Evolutionary conservation across 805 yeast genomes (phyloP).

Genomic region (Yamadazyma olivae): DNA sequence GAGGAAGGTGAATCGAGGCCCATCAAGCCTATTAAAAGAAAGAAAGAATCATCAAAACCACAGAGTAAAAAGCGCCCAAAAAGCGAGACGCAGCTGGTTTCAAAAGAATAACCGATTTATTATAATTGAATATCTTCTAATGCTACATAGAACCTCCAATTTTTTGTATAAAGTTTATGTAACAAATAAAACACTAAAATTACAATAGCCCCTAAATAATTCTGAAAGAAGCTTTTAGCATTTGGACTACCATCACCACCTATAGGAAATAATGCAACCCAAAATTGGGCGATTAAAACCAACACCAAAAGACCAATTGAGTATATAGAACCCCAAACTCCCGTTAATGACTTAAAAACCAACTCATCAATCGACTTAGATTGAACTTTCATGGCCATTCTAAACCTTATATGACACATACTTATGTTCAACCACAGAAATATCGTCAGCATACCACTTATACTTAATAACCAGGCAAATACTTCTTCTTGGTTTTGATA

Average conservation of each 20-base stretch:
- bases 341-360: conserved; percentile 30
- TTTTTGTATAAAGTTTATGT: conserved; percentile 36
- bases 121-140: background rate
- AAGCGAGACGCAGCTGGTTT: background rate
- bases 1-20: conserved; percentile 74
- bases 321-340: conserved; percentile 34
- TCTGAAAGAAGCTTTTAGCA: conserved; percentile 34
- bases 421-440: conserved; percentile 42
- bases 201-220: conserved; percentile 32
- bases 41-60: background rate
- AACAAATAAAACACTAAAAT: conserved; percentile 31
- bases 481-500: conserved; percentile 27
- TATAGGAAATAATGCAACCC: conserved; percentile 39
- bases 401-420: conserved; percentile 38
- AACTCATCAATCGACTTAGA: conserved; percentile 30
- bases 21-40: conserved; percentile 42
- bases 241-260: conserved; percentile 25
- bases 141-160: conserved; percentile 24
- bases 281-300: conserved; percentile 33
- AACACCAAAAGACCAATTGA: conserved; percentile 29
- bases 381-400: conserved; percentile 35
- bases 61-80: conserved; percentile 1
- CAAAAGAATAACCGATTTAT: background rate
- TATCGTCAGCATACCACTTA: conserved; percentile 39
- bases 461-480: conserved; percentile 40